Evolutionary conservation across 495 filamentous ascomycete genomes (phyloP).

Genomic region (Evernia prunastri): DNA sequence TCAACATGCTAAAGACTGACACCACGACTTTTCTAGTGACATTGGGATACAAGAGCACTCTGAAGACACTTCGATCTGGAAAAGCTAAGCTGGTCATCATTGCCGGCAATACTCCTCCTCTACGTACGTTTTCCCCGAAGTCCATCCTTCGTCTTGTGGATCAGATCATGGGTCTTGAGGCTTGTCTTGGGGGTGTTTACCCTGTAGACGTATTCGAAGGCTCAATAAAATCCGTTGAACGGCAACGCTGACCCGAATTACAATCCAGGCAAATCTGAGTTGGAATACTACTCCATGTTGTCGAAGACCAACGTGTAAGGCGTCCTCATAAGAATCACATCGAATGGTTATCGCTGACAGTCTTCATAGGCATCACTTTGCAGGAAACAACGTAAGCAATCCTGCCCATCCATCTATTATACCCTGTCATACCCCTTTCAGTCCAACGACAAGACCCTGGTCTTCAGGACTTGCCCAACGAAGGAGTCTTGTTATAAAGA

Average conservation of each 20-base stretch:
- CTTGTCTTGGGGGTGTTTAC: conserved; percentile 40
- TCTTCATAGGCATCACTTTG: conserved; percentile 83
- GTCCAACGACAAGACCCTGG: conserved; percentile 19
- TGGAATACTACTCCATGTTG: conserved; percentile 70
- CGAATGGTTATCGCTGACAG: neutral
- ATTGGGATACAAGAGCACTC: conserved; percentile 90
- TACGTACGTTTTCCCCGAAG: conserved; percentile 40
- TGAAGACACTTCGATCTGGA: conserved; percentile 82
- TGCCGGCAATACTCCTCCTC: conserved; percentile 90
- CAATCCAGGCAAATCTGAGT: conserved; percentile 6
- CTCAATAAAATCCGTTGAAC: neutral
- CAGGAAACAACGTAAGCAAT: conserved; percentile 87
- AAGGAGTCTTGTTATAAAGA: conserved; percentile 61
- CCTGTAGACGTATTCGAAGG: neutral
- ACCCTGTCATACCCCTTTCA: conserved; percentile 11
- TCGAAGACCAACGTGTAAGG: conserved; percentile 55
- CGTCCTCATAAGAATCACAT: neutral
- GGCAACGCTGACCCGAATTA: neutral
- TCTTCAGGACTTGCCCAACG: conserved; percentile 54
- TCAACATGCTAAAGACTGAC: neutral
- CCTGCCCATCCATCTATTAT: conserved; percentile 19
- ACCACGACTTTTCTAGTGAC: conserved; percentile 48
- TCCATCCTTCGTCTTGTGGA: neutral
- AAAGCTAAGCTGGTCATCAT: conserved; percentile 67
- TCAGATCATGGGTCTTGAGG: neutral